phyloP scores from a whole-genome alignment of 2,329 filamentous ascomycete genomes.

The Colletotrichum siamense region DNA sequence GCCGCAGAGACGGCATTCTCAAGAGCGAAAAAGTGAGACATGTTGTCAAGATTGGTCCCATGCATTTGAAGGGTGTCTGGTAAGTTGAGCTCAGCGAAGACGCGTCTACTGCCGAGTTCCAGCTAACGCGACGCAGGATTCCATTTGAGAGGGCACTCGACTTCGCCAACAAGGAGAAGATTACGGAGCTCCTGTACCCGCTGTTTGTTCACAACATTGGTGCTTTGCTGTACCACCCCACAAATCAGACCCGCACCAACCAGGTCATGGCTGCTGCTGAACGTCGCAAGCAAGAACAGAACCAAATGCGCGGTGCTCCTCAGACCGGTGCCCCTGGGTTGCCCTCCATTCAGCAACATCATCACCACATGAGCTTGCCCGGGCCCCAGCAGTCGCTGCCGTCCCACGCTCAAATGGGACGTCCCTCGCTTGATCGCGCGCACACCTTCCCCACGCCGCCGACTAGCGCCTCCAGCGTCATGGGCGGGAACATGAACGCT shows the following conservation, averaged over 20 bases:
- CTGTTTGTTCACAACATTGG: conserved; percentile 98
- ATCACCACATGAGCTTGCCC: conserved; percentile 65
- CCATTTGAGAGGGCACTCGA: conserved; percentile 97
- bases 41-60: conserved; percentile 98
- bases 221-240: conserved; percentile 89
- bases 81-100: conserved; percentile 51
- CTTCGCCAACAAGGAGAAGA: conserved; percentile 99
- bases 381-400: conserved; percentile 60
- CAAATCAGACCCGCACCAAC: conserved; percentile 82
- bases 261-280: conserved; percentile 88
- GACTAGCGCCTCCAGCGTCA: conserved; percentile 88
- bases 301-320: conserved; percentile 64
- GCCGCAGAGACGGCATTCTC: conserved; percentile 91
- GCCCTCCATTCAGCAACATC: conserved; percentile 72
- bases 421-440: conserved; percentile 81
- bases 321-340: conserved; percentile 58
- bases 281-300: conserved; percentile 74
- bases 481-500: conserved; percentile 71
- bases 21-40: conserved; percentile 98
- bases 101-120: background rate
- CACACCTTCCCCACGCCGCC: conserved; percentile 95
- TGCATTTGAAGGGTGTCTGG: conserved; percentile 99
- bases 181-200: conserved; percentile 92
- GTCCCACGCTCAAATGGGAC: conserved; percentile 74
- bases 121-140: conserved; percentile 70